Base-by-base conservation (phyloP, 768 basidiomycete species). In the Boletus edulis region DNA sequence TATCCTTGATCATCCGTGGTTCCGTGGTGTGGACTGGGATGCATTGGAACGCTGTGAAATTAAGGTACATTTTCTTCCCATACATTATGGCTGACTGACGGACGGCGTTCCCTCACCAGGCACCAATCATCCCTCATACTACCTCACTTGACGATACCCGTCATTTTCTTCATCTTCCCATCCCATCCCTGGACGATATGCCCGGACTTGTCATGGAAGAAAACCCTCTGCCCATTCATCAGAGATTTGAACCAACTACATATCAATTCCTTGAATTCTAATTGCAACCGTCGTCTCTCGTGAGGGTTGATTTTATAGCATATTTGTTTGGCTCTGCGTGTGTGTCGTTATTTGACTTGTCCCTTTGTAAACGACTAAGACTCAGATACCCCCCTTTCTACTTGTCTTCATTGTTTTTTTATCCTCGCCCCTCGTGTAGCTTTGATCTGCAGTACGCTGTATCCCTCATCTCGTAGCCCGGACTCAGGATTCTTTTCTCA, bases 11-110 rank as follows among this genome's bases (percentile, higher is more conserved):
- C 95, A 98, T 70, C 83, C 90, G 0, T 98, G 95, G 95, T 98
- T 98, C 76, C 81, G 87, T 68, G 94, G 94, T 14, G 94, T 96
- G 35, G 92, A 95, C 65, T 96, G 94, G 94, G 85, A 83, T 55
- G 89, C 90, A 3, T 73, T 96, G 40, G 90, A 92, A 67, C 82
- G 88, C 35, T 83, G 89, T 52, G 89, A 94, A 71, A 95, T 96
- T 54, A 82, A 86, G 65, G 93, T 92, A 62, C 65, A 82, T 73
- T 43, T 34, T 46, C 47, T 59, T 40, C 47, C 50, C 42, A 31
- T n/a, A 42, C n/a, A 35, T 38, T 31, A 54, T 31, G 24, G 34
- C 29, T 24, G 43, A 43, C 31, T 46, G 39, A 61, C 12, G 11
- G 51, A 46, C 18, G 40, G 34, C 15, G 11, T 39, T 51, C 60